These are phyloP conservation scores for Pouteria glomerata DNA, from an alignment of 148 eudicot genomes.

Conservation along the genomic window DNA sequence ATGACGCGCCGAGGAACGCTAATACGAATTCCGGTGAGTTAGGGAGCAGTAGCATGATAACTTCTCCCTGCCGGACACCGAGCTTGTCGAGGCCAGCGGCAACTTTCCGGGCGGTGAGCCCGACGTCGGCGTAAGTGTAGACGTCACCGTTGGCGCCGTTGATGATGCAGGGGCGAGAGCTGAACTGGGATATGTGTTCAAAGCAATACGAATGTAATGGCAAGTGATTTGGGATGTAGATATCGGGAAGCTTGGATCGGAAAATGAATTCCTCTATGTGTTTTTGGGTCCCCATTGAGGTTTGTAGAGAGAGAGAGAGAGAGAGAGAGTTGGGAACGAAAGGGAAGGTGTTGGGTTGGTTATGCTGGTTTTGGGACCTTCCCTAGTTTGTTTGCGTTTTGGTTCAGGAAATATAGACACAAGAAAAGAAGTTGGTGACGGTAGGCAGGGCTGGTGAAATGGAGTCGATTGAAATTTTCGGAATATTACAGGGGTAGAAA, in stretches of 20 bases:
- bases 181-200: conserved; percentile 32
- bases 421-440: conserved; percentile 1
- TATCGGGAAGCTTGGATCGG: conserved; percentile 48
- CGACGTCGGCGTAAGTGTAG: conserved; percentile 42
- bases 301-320: background rate
- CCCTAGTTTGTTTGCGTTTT: conserved; percentile 12
- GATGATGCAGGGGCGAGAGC: conserved; percentile 35
- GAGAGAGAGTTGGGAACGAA: background rate
- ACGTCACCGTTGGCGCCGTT: conserved; percentile 29
- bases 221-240: conserved; percentile 48
- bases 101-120: conserved; percentile 27
- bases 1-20: conserved; percentile 49
- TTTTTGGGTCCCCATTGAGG: conserved; percentile 17
- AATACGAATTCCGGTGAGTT: conserved; percentile 42
- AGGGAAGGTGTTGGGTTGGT: no score
- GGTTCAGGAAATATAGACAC: conserved; percentile 7
- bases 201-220: conserved; percentile 46
- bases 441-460: background rate
- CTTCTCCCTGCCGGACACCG: conserved; percentile 27
- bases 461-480: conserved; percentile 2
- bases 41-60: conserved; percentile 41
- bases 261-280: conserved; percentile 31
- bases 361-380: background rate
- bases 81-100: conserved; percentile 27
- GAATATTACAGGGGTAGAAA: background rate